Base-by-base conservation (phyloP, 306 rosid species). In the Astragalus glycyphyllos region DNA sequence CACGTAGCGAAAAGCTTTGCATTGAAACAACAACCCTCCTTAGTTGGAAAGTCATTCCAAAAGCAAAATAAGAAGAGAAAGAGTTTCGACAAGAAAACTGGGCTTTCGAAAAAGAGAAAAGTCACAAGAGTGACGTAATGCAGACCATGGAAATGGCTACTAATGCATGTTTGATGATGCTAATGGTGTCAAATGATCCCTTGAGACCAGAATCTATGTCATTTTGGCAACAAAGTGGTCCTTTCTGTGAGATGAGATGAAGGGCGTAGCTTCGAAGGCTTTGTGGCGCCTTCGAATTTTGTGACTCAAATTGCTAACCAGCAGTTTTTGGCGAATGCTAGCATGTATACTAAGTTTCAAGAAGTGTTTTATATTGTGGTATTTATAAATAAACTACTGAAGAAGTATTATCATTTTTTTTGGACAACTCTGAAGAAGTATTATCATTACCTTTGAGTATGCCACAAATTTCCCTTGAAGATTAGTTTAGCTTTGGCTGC, bases 1-100 rank as follows among this genome's bases (percentile, higher is more conserved):
- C 98, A 93, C 11, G 98, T 90, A 2, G 94, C 97, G 3, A 93
- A 90, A 75, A 88, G 94, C 86, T 93, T 93, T 79, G 97, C 94
- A 3, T 72, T 90, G 79, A 90, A 84, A 77, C 96, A 93, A 34
- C 93, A 83, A 14, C 97, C 98, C 10, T 88, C 98, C 20, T 69
- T 87, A 74, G 98, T 93, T 49, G 91, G 89, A 65, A 72, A 83
- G 63, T 77, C 90, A 38, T 84, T 82, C 82, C 89, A 87, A 67
- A 90, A 85, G 68, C 86, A 88, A 79, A 54, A 15, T 38, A 83
- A 85, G 82, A 92, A 91, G 82, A 88, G 80, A 6, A 80, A 88
- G 87, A 85, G 82, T 13, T 73, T 53, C 46, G 88, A 81, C 62
- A 88, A 72, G 87, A 86, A 68, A 53, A 86, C 11, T 32, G 89